These are phyloP conservation scores for Podaxis sp. DNA, from an alignment of 768 basidiomycete genomes.

Conservation along the genomic window DNA sequence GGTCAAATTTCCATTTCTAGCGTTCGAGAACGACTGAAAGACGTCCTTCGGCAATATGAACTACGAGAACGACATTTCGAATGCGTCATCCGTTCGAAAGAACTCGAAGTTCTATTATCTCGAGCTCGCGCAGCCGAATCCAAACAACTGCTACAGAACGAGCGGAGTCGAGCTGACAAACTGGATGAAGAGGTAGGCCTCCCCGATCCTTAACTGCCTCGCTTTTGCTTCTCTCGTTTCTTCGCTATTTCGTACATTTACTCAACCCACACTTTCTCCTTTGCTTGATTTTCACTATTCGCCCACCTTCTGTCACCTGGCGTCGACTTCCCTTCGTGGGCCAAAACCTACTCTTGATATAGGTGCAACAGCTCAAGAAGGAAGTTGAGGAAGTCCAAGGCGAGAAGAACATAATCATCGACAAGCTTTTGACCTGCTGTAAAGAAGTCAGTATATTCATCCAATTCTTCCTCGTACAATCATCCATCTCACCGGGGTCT, in stretches of 20 bases:
- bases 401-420: conserved; percentile 76
- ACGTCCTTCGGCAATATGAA: conserved; percentile 85
- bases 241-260: conserved; percentile 8
- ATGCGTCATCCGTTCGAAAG: conserved; percentile 89
- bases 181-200: conserved; percentile 71
- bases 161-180: conserved; percentile 66
- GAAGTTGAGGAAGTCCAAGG: conserved; percentile 81
- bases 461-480: conserved; percentile 9
- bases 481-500: conserved; percentile 19
- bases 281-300: background rate
- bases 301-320: background rate
- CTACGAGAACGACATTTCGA: conserved; percentile 91
- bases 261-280: background rate
- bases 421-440: conserved; percentile 82
- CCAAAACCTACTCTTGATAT: conserved; percentile 1
- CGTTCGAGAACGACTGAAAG: conserved; percentile 83
- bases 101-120: conserved; percentile 84
- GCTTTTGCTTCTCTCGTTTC: conserved; percentile 9
- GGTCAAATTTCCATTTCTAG: conserved; percentile 36
- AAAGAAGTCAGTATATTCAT: conserved; percentile 66
- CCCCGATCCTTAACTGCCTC: conserved; percentile 18
- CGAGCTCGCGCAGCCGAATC: conserved; percentile 87
- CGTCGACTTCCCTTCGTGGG: background rate
- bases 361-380: conserved; percentile 71
- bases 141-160: conserved; percentile 77